phyloP scores from a whole-genome alignment of 2,329 filamentous ascomycete species.

The Monilinia fructigena region DNA sequence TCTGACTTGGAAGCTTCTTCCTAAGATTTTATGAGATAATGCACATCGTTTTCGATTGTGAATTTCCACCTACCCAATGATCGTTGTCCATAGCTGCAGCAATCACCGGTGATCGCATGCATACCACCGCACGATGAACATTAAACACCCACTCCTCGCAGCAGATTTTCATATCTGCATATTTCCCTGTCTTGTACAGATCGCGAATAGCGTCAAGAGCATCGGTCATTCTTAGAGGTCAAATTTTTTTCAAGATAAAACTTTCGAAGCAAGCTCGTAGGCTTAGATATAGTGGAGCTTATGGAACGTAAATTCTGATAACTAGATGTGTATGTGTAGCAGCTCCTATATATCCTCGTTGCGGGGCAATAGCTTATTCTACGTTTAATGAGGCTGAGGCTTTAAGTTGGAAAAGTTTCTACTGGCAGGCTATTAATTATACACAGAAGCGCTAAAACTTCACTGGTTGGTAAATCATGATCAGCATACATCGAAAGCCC shows the following conservation, averaged over 20 bases:
- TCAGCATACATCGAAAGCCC: not conserved
- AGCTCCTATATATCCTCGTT: no score
- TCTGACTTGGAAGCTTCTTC: slow-evolving; percentile 13
- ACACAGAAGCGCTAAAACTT: not conserved
- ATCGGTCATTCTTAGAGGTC: not conserved
- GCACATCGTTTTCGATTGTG: not conserved
- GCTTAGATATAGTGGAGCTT: not conserved
- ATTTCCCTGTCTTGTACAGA: slow-evolving; percentile 24
- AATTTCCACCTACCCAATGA: slow-evolving; percentile 24
- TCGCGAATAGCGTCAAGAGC: slow-evolving; percentile 1
- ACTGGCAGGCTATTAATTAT: not conserved
- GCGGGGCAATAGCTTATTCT: not conserved
- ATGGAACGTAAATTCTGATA: not conserved
- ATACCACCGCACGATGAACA: slow-evolving; percentile 30
- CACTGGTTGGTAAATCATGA: not conserved
- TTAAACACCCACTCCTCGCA: slow-evolving; percentile 26
- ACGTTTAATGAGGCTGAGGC: not conserved
- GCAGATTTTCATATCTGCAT: slow-evolving; percentile 31
- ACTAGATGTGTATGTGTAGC: not conserved
- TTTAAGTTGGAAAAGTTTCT: not conserved
- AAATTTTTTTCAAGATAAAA: no score
- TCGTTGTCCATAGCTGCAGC: slow-evolving; percentile 27
- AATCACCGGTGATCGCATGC: slow-evolving; percentile 30
- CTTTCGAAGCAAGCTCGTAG: not conserved
- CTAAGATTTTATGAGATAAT: not conserved